Conservation (phyloP, 2,329 filamentous ascomycete genomes). For the Akanthomyces uredinophilus region DNA sequence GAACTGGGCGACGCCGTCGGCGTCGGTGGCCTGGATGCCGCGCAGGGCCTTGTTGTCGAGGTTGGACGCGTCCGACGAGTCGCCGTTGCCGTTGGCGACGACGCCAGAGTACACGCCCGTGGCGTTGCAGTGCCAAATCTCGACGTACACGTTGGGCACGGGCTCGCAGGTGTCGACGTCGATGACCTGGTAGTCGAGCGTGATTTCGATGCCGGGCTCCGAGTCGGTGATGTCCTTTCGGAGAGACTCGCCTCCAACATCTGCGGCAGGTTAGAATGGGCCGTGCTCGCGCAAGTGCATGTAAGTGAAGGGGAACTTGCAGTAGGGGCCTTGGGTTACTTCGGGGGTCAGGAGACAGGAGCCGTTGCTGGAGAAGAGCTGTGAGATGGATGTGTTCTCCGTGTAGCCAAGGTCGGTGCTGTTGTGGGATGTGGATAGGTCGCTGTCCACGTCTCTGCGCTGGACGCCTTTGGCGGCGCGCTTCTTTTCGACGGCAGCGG, state of each 20-base stretch:
- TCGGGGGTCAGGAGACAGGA: slow-evolving; percentile 46
- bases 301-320: slow-evolving; percentile 14
- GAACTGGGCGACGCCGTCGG: slow-evolving; percentile 39
- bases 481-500: slow-evolving; percentile 35
- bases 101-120: slow-evolving; percentile 42
- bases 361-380: slow-evolving; percentile 34
- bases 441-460: slow-evolving; percentile 28
- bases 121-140: slow-evolving; percentile 42
- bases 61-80: slow-evolving; percentile 33
- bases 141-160: slow-evolving; percentile 34
- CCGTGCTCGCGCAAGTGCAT: not conserved
- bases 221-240: slow-evolving; percentile 35
- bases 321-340: slow-evolving; percentile 44
- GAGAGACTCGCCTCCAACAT: slow-evolving; percentile 29
- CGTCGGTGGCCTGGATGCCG: slow-evolving; percentile 35
- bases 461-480: slow-evolving; percentile 32
- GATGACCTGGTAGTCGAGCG: slow-evolving; percentile 39
- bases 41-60: slow-evolving; percentile 31
- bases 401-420: slow-evolving; percentile 30
- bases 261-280: slow-evolving; percentile 15
- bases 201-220: slow-evolving; percentile 35
- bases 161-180: slow-evolving; percentile 38
- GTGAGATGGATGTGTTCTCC: slow-evolving; percentile 25
- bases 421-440: slow-evolving; percentile 33
- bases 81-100: slow-evolving; percentile 34